Evolutionary conservation across 768 basidiomycete species (phyloP).

Genomic region (Podaxis sp.): DNA sequence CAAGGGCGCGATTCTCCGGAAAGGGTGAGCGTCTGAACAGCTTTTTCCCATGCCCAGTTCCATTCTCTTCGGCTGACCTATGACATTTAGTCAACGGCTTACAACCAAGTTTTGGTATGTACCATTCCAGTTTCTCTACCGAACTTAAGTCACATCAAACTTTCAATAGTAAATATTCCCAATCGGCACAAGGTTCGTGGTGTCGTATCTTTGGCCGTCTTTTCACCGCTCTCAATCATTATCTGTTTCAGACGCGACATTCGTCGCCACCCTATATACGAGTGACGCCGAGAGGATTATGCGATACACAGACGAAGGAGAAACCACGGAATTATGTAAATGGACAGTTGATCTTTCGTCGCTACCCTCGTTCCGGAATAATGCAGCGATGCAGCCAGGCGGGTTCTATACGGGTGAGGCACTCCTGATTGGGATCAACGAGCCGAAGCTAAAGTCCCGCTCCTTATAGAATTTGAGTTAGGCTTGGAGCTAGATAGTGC

Average conservation of each 20-base stretch:
- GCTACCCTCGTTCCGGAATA: slow-evolving; percentile 76
- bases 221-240: slow-evolving; percentile 9
- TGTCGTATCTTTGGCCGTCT: not conserved
- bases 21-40: slow-evolving; percentile 56
- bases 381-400: slow-evolving; percentile 51
- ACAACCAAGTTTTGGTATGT: slow-evolving; percentile 81
- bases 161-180: slow-evolving; percentile 66
- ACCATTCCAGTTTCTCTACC: slow-evolving; percentile 11
- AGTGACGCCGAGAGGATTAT: slow-evolving; percentile 72
- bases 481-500: slow-evolving; percentile 83
- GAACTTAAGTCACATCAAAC: slow-evolving; percentile 1
- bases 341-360: slow-evolving; percentile 86
- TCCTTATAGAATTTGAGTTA: slow-evolving; percentile 70
- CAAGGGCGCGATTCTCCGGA: slow-evolving; percentile 83
- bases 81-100: slow-evolving; percentile 63
- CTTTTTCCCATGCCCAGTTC: slow-evolving; percentile 17
- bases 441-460: not conserved
- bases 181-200: slow-evolving; percentile 49
- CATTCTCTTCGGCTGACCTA: slow-evolving; percentile 22
- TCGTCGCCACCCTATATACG: slow-evolving; percentile 81
- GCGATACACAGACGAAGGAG: slow-evolving; percentile 87
- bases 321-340: slow-evolving; percentile 72
- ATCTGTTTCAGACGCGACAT: slow-evolving; percentile 60
- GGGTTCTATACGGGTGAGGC: slow-evolving; percentile 79
- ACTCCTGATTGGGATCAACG: not conserved